Evolutionary conservation across 1,284 basidiomycete species (phyloP).

Genomic region (Phlebopus sp.): DNA sequence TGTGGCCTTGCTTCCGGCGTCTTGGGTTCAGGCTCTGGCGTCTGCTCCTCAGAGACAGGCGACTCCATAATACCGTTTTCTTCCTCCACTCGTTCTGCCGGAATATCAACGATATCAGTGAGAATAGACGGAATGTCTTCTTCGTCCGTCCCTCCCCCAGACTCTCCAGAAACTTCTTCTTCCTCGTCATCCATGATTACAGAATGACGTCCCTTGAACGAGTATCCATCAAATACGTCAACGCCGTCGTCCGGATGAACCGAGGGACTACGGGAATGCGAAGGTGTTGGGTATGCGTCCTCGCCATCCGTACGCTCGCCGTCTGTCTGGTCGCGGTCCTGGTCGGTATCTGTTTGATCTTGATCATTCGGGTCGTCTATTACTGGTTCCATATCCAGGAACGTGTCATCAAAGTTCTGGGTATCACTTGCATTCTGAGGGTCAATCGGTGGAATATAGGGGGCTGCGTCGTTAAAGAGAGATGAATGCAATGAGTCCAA

Average conservation of each 20-base stretch:
- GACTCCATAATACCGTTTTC: constrained; percentile 30
- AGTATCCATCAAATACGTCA: constrained; percentile 86
- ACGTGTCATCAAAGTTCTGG: constrained; percentile 96
- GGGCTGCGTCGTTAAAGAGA: constrained; percentile 54
- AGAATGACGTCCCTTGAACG: constrained; percentile 82
- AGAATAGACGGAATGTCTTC: constrained; percentile 32
- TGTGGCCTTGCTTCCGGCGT: constrained; percentile 67
- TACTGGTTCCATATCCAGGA: constrained; percentile 91
- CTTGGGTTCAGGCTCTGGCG: constrained; percentile 56
- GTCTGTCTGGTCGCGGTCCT: constrained; percentile 58
- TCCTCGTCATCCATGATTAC: constrained; percentile 70
- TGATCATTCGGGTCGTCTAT: constrained; percentile 69
- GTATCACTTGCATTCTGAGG: constrained; percentile 92
- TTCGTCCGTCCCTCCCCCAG: constrained; percentile 39
- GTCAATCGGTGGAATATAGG: constrained; percentile 95
- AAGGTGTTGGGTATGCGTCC: constrained; percentile 65
- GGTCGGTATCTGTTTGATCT: constrained; percentile 63
- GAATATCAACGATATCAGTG: constrained; percentile 21
- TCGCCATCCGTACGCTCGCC: constrained; percentile 71
- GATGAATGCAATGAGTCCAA: constrained; percentile 17
- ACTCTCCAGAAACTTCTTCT: constrained; percentile 48
- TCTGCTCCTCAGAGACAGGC: constrained; percentile 27
- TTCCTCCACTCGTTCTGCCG: constrained; percentile 17
- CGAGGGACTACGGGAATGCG: constrained; percentile 70
- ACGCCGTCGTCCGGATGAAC: constrained; percentile 52